A percentile compares a stretch with the other conserved stretches of the same genome.
phyloP scores from a whole-genome alignment of 768 basidiomycete species.

The Lanmaoa pseudosensibilis region DNA sequence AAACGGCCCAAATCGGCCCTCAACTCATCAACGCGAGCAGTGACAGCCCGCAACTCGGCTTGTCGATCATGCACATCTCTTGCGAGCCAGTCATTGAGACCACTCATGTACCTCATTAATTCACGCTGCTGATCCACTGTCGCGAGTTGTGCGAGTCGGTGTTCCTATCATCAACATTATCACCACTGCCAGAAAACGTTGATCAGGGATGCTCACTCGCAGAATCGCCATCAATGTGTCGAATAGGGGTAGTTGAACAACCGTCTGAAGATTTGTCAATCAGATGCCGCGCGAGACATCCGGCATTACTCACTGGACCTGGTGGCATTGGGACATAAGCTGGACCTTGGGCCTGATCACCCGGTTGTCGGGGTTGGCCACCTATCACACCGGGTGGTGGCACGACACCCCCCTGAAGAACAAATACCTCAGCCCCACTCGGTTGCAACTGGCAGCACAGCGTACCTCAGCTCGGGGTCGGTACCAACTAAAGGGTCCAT shows the following conservation, averaged over 20 bases:
- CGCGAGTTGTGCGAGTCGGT: slow-evolving; percentile 68
- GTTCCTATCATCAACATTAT: slow-evolving; percentile 52
- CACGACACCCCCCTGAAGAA: slow-evolving; percentile 19
- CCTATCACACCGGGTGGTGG: slow-evolving; percentile 31
- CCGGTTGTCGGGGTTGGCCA: slow-evolving; percentile 18
- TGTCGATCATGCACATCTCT: slow-evolving; percentile 80
- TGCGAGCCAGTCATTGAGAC: slow-evolving; percentile 76
- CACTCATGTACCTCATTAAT: slow-evolving; percentile 75
- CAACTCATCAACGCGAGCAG: slow-evolving; percentile 56
- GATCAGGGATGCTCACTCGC: slow-evolving; percentile 43
- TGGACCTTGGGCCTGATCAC: slow-evolving; percentile 28
- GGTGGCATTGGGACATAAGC: slow-evolving; percentile 48
- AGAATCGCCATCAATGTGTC: slow-evolving; percentile 70
- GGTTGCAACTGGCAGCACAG: background rate
- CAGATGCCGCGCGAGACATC: background rate
- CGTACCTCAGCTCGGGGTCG: slow-evolving; percentile 19
- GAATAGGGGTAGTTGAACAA: slow-evolving; percentile 65
- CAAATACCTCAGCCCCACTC: background rate
- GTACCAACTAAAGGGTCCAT: slow-evolving; percentile 28
- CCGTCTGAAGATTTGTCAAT: slow-evolving; percentile 41
- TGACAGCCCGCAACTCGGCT: slow-evolving; percentile 64
- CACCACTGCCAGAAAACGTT: background rate
- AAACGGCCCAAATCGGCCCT: slow-evolving; percentile 46
- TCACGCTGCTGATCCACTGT: slow-evolving; percentile 79
- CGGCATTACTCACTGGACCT: slow-evolving; percentile 47